Evolutionary conservation across 257 asterid species (phyloP).

Genomic region (Nicotiana benthamiana): DNA sequence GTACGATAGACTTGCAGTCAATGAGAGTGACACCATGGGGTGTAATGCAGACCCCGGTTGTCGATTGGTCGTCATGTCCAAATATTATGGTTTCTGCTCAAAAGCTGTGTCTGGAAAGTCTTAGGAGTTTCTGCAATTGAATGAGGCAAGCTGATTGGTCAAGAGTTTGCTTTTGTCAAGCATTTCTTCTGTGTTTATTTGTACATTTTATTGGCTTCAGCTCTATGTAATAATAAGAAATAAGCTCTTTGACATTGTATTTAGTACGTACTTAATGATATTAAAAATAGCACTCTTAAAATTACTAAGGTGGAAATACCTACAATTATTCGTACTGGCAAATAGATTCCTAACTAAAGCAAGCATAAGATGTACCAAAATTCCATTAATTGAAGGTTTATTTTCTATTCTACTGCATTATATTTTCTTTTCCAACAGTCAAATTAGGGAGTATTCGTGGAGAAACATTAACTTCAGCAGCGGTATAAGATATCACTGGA

Average conservation of each 20-base stretch:
- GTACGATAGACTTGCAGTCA: neutral
- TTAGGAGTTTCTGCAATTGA: neutral
- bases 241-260: neutral
- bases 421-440: neutral
- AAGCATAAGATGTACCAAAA: neutral
- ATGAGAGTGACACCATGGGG: neutral
- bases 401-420: neutral
- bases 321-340: neutral
- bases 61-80: neutral
- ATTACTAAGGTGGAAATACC: neutral
- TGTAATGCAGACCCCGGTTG: neutral
- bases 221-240: neutral
- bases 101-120: neutral
- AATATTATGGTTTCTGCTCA: neutral
- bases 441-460: neutral
- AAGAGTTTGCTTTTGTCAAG: neutral
- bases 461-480: neutral
- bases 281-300: neutral
- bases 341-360: neutral
- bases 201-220: neutral
- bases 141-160: neutral
- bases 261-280: neutral
- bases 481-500: neutral
- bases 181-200: neutral
- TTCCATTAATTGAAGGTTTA: neutral